These are phyloP conservation scores for Diutina ranongensis DNA, from an alignment of 1,139 yeast genomes.

Conservation along the genomic window DNA sequence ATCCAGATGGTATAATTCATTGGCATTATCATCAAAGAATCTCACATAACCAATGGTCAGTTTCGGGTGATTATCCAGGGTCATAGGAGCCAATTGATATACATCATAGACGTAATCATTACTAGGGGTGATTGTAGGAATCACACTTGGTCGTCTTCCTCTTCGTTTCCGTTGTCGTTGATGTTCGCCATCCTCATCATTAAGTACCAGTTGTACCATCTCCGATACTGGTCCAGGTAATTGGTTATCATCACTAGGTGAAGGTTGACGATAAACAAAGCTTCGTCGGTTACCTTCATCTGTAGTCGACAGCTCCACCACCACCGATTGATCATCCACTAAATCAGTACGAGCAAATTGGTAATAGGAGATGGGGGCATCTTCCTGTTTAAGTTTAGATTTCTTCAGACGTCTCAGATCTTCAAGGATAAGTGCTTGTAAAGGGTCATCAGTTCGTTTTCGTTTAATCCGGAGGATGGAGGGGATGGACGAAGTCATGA, in stretches of 20 bases:
- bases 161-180: slow-evolving; percentile 1
- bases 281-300: background rate
- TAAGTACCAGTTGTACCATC: slow-evolving; percentile 34
- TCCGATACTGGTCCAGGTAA: slow-evolving; percentile 40
- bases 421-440: slow-evolving; percentile 56
- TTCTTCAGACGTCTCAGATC: slow-evolving; percentile 27
- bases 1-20: slow-evolving; percentile 30
- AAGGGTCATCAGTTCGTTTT: slow-evolving; percentile 74
- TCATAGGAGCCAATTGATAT: slow-evolving; percentile 36
- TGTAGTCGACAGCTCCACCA: background rate
- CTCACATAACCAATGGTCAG: slow-evolving; percentile 54
- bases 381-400: slow-evolving; percentile 10
- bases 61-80: slow-evolving; percentile 38
- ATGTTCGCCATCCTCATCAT: background rate
- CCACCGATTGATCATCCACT: background rate
- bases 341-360: slow-evolving; percentile 43
- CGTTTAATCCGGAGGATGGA: slow-evolving; percentile 66
- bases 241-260: background rate
- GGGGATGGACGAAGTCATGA: too few species aligned
- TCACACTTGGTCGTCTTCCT: background rate
- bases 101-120: slow-evolving; percentile 86
- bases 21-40: slow-evolving; percentile 58
- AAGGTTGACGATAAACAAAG: background rate
- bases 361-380: slow-evolving; percentile 26
- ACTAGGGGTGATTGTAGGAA: slow-evolving; percentile 16